Evolutionary conservation across 129 eudicot species (phyloP), one percentile per base, ranked within the genome.

Genomic region (Gnaphalium uliginosum): DNA sequence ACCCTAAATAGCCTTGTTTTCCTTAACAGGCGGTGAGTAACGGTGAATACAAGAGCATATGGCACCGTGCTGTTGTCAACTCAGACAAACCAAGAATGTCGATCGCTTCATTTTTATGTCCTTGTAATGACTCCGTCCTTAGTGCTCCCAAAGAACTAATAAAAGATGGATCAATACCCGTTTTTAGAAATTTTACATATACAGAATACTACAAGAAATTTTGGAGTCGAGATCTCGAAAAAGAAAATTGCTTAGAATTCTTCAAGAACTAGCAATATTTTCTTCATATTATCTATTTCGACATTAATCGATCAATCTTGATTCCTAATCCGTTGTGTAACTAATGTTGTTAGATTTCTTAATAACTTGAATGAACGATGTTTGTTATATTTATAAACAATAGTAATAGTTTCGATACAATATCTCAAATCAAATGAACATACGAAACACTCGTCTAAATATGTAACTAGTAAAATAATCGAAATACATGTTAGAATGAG

Each of bases 1-100:
- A 69, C 37, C 4, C 4, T 71, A 32, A 65, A 2, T 63, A 63
- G 5, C 4, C 2, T 8, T 25, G 6, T 57, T 50, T 29, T 41
- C 8, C 11, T 9, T 13, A 14, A 60, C n/a, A 89, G 96, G 96
- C 94, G 0, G 24, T 92, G 76, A 89, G 93, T 68, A 92, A 92
- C 25, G 89, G 91, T 48, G 85, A 82, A 57, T 92, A 92, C 79
- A 87, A 89, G 66, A 92, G 96, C 13, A 90, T 88, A 29, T 89
- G 92, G 93, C 98, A 92, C 13, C 80, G 98, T 57, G 98, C 96
- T 0, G 84, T 89, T 0, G 96, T 89, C n/a, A 92, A 92, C 64
- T 62, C 92, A 0, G 83, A 89, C 37, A 78, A 82, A 46, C 74
- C 96, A 51, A 85, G 97, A 78, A 81, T 91, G 82, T 91, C 97